Evolutionary conservation across 257 asterid genomes (phyloP).

Genomic region (Sherardia arvensis): DNA sequence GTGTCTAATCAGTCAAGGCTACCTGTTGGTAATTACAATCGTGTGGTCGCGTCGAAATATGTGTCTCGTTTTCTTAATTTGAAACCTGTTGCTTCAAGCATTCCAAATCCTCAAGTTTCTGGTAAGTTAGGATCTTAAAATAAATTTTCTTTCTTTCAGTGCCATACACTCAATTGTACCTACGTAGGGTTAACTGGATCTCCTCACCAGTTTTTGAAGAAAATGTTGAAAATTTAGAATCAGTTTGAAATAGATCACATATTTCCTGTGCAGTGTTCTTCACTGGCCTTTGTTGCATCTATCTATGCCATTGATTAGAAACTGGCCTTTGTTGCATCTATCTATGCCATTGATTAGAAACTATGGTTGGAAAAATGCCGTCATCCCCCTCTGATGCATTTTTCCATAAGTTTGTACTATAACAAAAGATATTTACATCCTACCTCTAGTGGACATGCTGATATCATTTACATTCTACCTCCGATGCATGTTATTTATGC

Average conservation of each 20-base stretch:
- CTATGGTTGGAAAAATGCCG: not conserved
- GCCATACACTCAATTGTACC: not conserved
- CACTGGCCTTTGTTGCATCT: not conserved
- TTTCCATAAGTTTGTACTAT: not conserved
- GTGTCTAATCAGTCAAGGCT: constrained; percentile 39
- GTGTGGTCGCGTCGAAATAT: constrained; percentile 81
- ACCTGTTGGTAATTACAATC: constrained; percentile 66
- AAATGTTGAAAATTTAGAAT: not conserved
- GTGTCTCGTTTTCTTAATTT: constrained; percentile 85
- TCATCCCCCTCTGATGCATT: not conserved
- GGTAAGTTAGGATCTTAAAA: constrained; percentile 43
- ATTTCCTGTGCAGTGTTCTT: not conserved
- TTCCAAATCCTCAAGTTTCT: constrained; percentile 51
- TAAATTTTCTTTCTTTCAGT: not conserved
- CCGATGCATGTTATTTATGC: not conserved
- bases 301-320: not conserved
- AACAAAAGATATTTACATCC: not conserved
- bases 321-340: no score
- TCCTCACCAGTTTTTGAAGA: not conserved
- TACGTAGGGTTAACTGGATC: not conserved
- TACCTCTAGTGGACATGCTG: not conserved
- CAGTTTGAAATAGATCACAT: no score
- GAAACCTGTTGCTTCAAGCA: constrained; percentile 64
- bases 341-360: not conserved
- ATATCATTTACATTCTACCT: not conserved